Evolutionary conservation across 345 rosid species (phyloP), one percentile per base, ranked within the genome.

Genomic region (Sonneratia alba): DNA sequence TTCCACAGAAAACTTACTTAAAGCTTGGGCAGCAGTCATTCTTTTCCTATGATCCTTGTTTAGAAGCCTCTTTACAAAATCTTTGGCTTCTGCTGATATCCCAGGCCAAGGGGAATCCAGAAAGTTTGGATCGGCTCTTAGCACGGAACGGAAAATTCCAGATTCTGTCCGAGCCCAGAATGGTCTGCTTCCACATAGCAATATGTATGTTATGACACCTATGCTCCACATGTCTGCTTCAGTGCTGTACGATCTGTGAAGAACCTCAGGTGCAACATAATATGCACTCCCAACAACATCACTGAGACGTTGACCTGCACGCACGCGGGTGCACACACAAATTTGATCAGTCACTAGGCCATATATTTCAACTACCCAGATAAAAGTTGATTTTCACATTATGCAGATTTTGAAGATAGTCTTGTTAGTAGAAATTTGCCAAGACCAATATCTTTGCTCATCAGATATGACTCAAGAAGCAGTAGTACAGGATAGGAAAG

Each of bases 181-280:
- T 63, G 99, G 99, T 74, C 98, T 86, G 83, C 98, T 91, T 76
- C 99, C 99, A 80, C 99, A 96, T 66, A 96, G 83, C 73, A 96
- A 81, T 76, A 96, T 91, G 77, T 96, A 92, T 48, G 91, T 74
- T 85, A 92, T 92, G 76, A 96, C 97, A 40, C 98, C 99, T 65
- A 96, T 84, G 76, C 99, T 92, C 99, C 99, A 96, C 79, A 91
- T 84, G 84, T 96, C 99, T 38, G 96, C 98, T 77, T 96, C 99
- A 37, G 87, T 81, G 70, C 88, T 84, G 80, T 96, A 96, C 56
- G 95, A 91, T 83, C 98, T 92, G 80, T 96, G 98, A 59, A 96
- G 94, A 68, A 96, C 99, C 87, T 96, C 98, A 37, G 99, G 97
- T 24, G 99, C 93, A 72, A 96, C 99, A 79, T 96, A 92, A 81